phyloP scores from a whole-genome alignment of 2,329 filamentous ascomycete species.

The Huntiella abstrusa region DNA sequence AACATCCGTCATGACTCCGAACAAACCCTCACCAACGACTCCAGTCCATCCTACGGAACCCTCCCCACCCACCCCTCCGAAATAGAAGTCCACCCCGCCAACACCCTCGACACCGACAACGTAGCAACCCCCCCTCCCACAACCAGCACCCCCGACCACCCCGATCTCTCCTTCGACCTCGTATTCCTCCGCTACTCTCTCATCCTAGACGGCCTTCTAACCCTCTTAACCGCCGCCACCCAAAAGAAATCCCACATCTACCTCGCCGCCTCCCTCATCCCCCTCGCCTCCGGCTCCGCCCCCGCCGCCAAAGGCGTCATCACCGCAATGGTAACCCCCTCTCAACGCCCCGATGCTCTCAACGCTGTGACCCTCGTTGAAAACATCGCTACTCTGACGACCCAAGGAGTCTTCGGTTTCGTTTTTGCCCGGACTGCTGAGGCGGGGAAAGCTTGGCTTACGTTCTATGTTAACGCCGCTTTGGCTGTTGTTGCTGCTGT shows the following conservation, averaged over 20 bases:
- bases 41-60: conserved; percentile 3
- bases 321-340: conserved; percentile 45
- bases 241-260: conserved; percentile 50
- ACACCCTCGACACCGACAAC: conserved; percentile 26
- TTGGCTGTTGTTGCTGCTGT: conserved; percentile 7
- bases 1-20: conserved; percentile 3
- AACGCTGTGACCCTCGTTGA: conserved; percentile 52
- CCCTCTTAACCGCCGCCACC: conserved; percentile 42
- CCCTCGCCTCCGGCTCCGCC: conserved; percentile 49
- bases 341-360: conserved; percentile 45
- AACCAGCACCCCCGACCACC: conserved; percentile 19
- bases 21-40: conserved; percentile 5
- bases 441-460: conserved; percentile 38
- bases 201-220: conserved; percentile 44
- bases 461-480: conserved; percentile 48
- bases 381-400: conserved; percentile 45
- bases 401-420: conserved; percentile 46
- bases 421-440: conserved; percentile 45
- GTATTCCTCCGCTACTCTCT: conserved; percentile 48
- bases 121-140: conserved; percentile 16
- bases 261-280: conserved; percentile 43
- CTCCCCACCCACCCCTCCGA: conserved; percentile 22
- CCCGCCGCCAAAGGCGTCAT: conserved; percentile 57
- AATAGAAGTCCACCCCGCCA: conserved; percentile 23
- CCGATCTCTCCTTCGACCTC: conserved; percentile 39